Evolutionary conservation across 2,329 filamentous ascomycete genomes (phyloP), one percentile per base, ranked within the genome.

Genomic region (Nigrospora osmanthi): DNA sequence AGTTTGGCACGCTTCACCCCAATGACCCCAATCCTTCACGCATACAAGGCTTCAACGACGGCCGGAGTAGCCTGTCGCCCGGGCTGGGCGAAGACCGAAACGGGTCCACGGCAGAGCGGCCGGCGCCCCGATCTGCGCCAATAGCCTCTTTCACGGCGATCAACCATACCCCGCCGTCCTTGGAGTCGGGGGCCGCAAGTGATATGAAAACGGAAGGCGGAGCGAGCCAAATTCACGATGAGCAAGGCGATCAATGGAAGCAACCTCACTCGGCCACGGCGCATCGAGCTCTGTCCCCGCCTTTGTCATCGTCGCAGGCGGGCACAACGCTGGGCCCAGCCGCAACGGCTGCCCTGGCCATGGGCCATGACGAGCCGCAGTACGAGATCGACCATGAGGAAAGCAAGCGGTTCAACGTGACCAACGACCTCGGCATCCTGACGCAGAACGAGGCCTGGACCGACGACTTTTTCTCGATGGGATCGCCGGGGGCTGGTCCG

Each of bases 1-100:
- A 71, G 49, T 69, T 73, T 38, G 69, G 70, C 34, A 58, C 59
- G 30, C 66, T 72, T 11, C 54, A 64, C 30, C 57, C 61, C 3
- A 53, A 61, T 11, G 62, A 65, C 6, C 58, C 61, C 4, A 56
- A 28, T 28, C 23, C 23, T 28, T 28, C 23, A 10, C 23, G 7
- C 23, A 28, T 28, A 4, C 23, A 28, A 28, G 23, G 23, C 23
- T 28, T 28, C 23, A 28, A 28, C 23, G 23, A 28, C 23, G 23
- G 23, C 23, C 6, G 23, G 23, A 28, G 23, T 28, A 28, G 23
- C 23, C 23, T 7, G 10, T 28, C 23, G 23, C 23, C 23, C 23
- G 23, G 5, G 23, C 23, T 28, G 23, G 23, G 23, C 23, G 23
- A 28, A 28, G 23, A 28, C 23, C 23, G 23, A 28, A 28, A 28